Evolutionary conservation across 2,329 filamentous ascomycete genomes (phyloP), one percentile per base, ranked within the genome.

Genomic region (Chaetomium sp.): DNA sequence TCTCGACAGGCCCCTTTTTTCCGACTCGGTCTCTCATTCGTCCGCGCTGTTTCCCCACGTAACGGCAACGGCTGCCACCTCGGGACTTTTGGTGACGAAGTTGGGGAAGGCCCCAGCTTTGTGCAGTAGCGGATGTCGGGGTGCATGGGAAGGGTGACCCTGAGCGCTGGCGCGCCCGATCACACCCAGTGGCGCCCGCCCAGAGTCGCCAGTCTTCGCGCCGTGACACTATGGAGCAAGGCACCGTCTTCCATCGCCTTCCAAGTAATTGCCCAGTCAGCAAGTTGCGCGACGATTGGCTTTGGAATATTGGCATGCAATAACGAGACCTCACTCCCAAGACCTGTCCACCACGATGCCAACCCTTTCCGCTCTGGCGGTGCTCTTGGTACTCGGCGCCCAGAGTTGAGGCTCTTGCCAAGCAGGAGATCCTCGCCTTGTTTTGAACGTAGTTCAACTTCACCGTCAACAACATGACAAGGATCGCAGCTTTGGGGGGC

Each of bases 351-450:
- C 19, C 12, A 10, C 2, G n/a, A 12, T 10, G 12, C 6, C 32
- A 7, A 38, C 11, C 12, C 46, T 37, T 34, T 32, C 35, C 42
- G 12, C 36, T 40, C 34, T 43, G 12, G 46, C 41, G 40, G 41
- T 55, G 57, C 55, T 49, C 53, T 43, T 50, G 19, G 19, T 42
- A 51, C 44, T 46, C 38, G n/a, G 14, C 49, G 43, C 60, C 49
- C 19, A 44, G 38, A 37, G 49, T 46, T 58, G 61, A 59, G 61
- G 56, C 55, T 58, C 58, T 59, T 35, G 51, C 49, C 49, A 53
- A 55, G 52, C 50, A 57, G 54, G 53, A 52, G 55, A 52, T 51
- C 33, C 33, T 54, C 19, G 19, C 36, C 34, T 49, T 52, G 35
- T 55, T 14, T 44, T 27, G 42, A 14, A 44, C 42, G 7, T 19